Evolutionary conservation across 2,329 filamentous ascomycete species (phyloP).

Genomic region (Cryphonectria parasitica): DNA sequence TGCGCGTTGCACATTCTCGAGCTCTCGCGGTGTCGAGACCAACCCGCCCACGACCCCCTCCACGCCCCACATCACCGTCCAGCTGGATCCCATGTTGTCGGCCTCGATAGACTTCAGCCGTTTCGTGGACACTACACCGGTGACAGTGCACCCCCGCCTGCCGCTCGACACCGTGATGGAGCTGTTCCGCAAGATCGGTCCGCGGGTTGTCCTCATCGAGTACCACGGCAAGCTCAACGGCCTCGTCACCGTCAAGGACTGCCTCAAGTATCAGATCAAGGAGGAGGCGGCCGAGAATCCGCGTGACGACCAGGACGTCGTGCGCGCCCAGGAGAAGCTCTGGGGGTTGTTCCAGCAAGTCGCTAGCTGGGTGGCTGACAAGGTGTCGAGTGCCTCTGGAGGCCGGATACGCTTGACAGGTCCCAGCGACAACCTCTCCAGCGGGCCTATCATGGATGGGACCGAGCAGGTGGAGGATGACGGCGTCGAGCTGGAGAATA

Average conservation of each 20-base stretch:
- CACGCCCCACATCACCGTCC: conserved; percentile 52
- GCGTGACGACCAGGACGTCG: conserved; percentile 59
- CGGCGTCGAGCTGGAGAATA: conserved; percentile 28
- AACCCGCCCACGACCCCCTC: conserved; percentile 35
- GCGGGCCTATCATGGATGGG: conserved; percentile 51
- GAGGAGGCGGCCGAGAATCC: conserved; percentile 83
- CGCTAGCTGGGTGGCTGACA: conserved; percentile 63
- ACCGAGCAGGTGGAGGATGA: conserved; percentile 54
- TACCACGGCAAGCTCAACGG: conserved; percentile 82
- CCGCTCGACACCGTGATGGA: conserved; percentile 98
- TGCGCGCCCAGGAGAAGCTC: conserved; percentile 65
- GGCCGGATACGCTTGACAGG: conserved; percentile 59
- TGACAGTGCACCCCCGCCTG: conserved; percentile 87
- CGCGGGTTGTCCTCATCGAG: conserved; percentile 89
- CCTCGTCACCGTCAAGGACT: conserved; percentile 95
- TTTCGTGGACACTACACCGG: conserved; percentile 86
- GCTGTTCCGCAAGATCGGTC: conserved; percentile 96
- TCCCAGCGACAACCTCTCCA: conserved; percentile 42
- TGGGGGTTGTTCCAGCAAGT: conserved; percentile 61
- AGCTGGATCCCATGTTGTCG: conserved; percentile 29
- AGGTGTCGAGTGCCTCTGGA: conserved; percentile 55
- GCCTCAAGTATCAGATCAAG: conserved; percentile 96
- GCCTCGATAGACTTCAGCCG: conserved; percentile 77
- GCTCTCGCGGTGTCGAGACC: conserved; percentile 40
- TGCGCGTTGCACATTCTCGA: conserved; percentile 75